Evolutionary conservation across 306 rosid species (phyloP).

Genomic region (Rosa chinensis): DNA sequence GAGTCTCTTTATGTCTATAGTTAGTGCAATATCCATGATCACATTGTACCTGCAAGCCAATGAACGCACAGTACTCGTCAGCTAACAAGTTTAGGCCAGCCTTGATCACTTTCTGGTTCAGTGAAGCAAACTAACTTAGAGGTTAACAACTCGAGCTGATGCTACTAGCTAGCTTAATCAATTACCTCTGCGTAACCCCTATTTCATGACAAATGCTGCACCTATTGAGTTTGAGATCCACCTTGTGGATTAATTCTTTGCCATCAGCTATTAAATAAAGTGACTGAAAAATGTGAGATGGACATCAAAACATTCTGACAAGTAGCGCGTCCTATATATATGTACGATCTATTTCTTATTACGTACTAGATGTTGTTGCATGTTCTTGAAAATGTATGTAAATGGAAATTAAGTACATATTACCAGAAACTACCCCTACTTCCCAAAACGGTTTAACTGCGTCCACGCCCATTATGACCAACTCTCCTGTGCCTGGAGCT

Average conservation of each 20-base stretch:
- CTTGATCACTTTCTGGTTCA: background rate
- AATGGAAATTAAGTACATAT: background rate
- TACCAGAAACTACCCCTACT: slow-evolving; percentile 74
- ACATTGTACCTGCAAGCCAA: slow-evolving; percentile 53
- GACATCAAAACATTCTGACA: background rate
- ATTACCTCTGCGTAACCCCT: slow-evolving; percentile 64
- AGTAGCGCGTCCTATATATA: background rate
- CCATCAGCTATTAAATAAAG: slow-evolving; percentile 57
- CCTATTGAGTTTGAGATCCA: slow-evolving; percentile 53
- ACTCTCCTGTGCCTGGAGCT: slow-evolving; percentile 58
- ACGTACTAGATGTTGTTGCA: background rate
- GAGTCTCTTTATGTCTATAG: slow-evolving; percentile 53
- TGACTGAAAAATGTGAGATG: background rate
- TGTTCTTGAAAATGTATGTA: background rate
- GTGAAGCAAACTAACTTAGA: background rate
- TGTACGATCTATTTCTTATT: background rate
- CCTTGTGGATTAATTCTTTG: slow-evolving; percentile 49
- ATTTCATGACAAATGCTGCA: slow-evolving; percentile 58
- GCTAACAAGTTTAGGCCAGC: background rate
- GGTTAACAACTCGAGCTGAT: background rate
- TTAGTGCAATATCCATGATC: slow-evolving; percentile 67
- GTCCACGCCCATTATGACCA: slow-evolving; percentile 55
- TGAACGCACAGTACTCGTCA: background rate
- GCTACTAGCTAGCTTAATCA: background rate
- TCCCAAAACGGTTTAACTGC: slow-evolving; percentile 51